Conservation (phyloP, 108 stramenopile genomes). For the Hondaea fermentalgiana region DNA sequence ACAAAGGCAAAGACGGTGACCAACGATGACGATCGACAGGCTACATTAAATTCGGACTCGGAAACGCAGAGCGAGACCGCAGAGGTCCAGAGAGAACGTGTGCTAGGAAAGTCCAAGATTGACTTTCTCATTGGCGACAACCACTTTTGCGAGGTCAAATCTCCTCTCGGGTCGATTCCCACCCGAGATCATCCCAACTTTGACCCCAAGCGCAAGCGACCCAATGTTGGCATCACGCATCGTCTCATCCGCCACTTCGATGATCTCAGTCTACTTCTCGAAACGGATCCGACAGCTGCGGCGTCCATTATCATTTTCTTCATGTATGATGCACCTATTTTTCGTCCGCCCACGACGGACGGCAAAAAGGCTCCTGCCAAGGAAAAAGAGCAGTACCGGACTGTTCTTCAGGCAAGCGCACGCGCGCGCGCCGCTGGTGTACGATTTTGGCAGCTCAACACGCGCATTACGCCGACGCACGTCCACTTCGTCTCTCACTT, state of each 20-base stretch:
- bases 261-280: not conserved
- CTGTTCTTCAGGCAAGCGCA: not conserved
- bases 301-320: not conserved
- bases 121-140: not conserved
- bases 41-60: too few species aligned
- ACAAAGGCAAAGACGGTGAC: not conserved
- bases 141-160: constrained; percentile 11
- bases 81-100: not conserved
- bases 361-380: not conserved
- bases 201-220: not conserved
- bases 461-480: not conserved
- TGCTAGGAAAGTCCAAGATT: not conserved
- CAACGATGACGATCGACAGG: too few species aligned
- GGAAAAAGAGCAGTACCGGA: not conserved
- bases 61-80: not conserved
- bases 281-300: not conserved
- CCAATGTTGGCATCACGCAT: not conserved
- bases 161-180: not conserved
- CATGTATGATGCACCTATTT: not conserved
- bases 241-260: not conserved
- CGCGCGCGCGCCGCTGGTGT: not conserved
- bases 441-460: not conserved
- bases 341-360: not conserved
- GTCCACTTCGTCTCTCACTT: not conserved
- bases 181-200: not conserved